Base-by-base conservation (phyloP, 1,284 basidiomycete species). In the Garcileccinum viscosum region DNA sequence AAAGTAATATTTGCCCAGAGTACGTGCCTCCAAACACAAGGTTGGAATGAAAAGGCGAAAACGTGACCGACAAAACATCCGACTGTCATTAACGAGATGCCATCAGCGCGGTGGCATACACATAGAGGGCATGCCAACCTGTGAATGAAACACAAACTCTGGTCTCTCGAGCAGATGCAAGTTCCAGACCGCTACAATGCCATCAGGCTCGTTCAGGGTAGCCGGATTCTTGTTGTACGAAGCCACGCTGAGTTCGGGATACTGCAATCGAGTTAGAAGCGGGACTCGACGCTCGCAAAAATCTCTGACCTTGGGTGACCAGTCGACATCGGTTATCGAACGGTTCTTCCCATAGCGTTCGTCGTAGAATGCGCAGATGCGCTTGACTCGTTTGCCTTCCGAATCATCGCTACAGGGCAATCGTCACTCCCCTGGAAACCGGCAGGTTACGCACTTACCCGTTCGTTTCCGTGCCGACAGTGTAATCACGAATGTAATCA, bases 111-210 rank as follows among this genome's bases (percentile, higher is more conserved):
- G 70, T 30, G 64, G 71, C 32, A 40, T 38, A 59, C 42, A 38
- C 33, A 67, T 14, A n/a, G 63, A 63, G 44, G 61, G 38, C 56
- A 72, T 61, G 80, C 84, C 65, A 72, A 96, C 95, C 83, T 97
- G 97, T 2, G 98, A 96, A 80, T 99, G 96, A 82, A 99, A 99
- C 63, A 98, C 89, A 75, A 98, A 99, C 80, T 99, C 98, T 24
- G 98, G 97, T 72, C 97, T 88, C 77, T 99, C 96, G 3, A 95
- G 87, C 4, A 99, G 84, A 77, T 99, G 98, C 63, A 97, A 83
- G 79, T 99, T 99, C 98, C 98, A 99, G 5, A 99, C 93, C 2
- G 95, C 94, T 14, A 98, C 98, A 63, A 99, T 91, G 4, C 98
- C 98, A 75, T 99, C 97, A 0, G 97, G 96, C 77, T 98, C 96